Evolutionary conservation across 768 basidiomycete species (phyloP).

Genomic region (Russula emetica): DNA sequence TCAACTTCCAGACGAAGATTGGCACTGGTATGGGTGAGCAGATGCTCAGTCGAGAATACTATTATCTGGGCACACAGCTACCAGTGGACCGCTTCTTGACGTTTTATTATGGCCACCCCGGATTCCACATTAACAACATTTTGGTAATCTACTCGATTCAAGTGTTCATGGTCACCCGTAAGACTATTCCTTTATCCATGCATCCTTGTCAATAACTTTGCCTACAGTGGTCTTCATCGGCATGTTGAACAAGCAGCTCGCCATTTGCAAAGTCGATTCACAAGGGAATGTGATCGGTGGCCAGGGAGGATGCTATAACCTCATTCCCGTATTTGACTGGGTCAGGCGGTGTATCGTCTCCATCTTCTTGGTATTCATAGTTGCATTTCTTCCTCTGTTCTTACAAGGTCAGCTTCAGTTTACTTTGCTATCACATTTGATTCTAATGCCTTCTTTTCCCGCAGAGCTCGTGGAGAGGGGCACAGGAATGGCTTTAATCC

Average conservation of each 20-base stretch:
- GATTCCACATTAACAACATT: constrained; percentile 99
- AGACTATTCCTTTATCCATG: constrained; percentile 36
- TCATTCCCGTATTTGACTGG: constrained; percentile 96
- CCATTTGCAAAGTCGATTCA: constrained; percentile 83
- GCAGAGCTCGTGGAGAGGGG: constrained; percentile 93
- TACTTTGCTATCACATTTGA: neutral
- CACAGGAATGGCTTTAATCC: constrained; percentile 89
- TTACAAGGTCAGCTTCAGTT: constrained; percentile 66
- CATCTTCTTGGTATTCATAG: constrained; percentile 98
- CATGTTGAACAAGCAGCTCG: constrained; percentile 89
- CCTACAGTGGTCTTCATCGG: constrained; percentile 83
- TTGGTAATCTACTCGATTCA: constrained; percentile 98
- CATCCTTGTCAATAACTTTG: neutral
- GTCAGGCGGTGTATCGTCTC: constrained; percentile 94
- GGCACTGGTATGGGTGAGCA: constrained; percentile 99
- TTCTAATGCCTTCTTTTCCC: constrained; percentile 5
- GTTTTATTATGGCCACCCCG: constrained; percentile 99
- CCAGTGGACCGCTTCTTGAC: constrained; percentile 98
- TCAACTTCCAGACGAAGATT: constrained; percentile 99
- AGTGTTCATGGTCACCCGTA: constrained; percentile 92
- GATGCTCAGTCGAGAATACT: constrained; percentile 99
- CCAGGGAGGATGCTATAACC: constrained; percentile 92
- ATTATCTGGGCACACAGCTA: constrained; percentile 96
- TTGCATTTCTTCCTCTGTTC: constrained; percentile 94
- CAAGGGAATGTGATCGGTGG: constrained; percentile 74